Evolutionary conservation across 2,329 filamentous ascomycete genomes (phyloP), one percentile per base, ranked within the genome.

Genomic region (Didymosphaeria variabile): DNA sequence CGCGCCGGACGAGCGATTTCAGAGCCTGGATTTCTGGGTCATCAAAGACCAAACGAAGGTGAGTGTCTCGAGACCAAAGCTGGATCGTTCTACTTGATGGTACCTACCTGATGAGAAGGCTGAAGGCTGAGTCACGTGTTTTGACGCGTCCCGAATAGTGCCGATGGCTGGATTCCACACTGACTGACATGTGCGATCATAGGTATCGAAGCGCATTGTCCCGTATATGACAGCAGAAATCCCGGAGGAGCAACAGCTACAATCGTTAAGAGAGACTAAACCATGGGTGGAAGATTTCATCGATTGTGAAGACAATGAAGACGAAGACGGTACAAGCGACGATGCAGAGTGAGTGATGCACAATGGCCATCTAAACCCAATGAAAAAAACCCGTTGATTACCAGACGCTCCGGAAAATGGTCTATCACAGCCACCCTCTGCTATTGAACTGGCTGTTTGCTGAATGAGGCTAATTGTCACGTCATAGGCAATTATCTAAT

Each of bases 11-110:
- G 29, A 50, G 23, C 40, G 34, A 12, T 58, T 29, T 15, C 56
- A 44, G n/a, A 50, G 56, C 32, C 34, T 58, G 1, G 56, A 58
- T 26, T 58, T 58, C 26, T 58, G 56, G 56, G 46, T 58, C 3
- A 46, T 46, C n/a, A 45, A 55, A 19, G 53, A 55, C 13, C 42
- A 44, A 13, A 55, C 8, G 5, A 45, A 13, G n/a, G 42, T 45
- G 13, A 23, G 38, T 19, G 12, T 23, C 8, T 45, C 19, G 12
- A 8, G 17, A n/a, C 15, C 17, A n/a, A 40, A n/a, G 17, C 38
- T 2, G 38, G 9, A 29, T 29, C 26, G 4, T 29, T 29, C 26
- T 6, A 29, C 26, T 29, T 29, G 26, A 29, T 29, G 26, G 26
- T 29, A 29, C 26, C 26, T 29, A 2, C 26, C 26, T 29, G 26